phyloP scores from a whole-genome alignment of 805 yeast species.

The Candida chauliodis region DNA sequence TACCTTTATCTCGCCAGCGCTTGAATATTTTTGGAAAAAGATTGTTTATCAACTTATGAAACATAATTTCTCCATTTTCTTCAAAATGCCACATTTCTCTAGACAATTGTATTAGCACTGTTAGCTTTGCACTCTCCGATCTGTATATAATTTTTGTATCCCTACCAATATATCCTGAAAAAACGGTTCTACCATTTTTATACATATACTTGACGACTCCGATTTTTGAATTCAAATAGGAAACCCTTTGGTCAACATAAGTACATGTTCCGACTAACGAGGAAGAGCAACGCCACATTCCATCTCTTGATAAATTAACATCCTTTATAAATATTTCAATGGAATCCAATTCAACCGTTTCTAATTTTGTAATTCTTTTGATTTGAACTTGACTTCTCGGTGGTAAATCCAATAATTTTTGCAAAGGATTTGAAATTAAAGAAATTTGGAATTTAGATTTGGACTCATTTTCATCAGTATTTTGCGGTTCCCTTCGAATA shows the following conservation, averaged over 20 bases:
- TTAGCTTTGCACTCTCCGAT: constrained; percentile 83
- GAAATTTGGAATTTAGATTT: constrained; percentile 46
- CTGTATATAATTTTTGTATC: constrained; percentile 80
- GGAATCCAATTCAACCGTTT: constrained; percentile 68
- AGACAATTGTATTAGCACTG: constrained; percentile 83
- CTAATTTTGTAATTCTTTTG: constrained; percentile 35
- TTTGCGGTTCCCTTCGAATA: constrained; percentile 11
- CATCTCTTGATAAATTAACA: constrained; percentile 78
- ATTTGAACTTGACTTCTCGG: constrained; percentile 66
- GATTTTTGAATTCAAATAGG: constrained; percentile 59
- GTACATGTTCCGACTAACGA: constrained; percentile 60
- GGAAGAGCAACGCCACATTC: constrained; percentile 84
- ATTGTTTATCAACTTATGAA: constrained; percentile 89
- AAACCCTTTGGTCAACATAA: constrained; percentile 59
- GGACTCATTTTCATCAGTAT: constrained; percentile 10
- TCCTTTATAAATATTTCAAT: constrained; percentile 82
- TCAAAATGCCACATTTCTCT: constrained; percentile 98
- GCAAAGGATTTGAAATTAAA: constrained; percentile 57
- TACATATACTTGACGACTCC: constrained; percentile 62
- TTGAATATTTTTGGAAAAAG: constrained; percentile 85
- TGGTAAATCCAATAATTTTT: constrained; percentile 57
- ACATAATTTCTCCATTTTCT: constrained; percentile 91
- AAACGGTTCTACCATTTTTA: constrained; percentile 61
- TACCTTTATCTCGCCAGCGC: constrained; percentile 80
- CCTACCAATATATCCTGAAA: constrained; percentile 73